Conservation (phyloP, 1,139 yeast genomes). For the Debaryomyces fabryi region DNA sequence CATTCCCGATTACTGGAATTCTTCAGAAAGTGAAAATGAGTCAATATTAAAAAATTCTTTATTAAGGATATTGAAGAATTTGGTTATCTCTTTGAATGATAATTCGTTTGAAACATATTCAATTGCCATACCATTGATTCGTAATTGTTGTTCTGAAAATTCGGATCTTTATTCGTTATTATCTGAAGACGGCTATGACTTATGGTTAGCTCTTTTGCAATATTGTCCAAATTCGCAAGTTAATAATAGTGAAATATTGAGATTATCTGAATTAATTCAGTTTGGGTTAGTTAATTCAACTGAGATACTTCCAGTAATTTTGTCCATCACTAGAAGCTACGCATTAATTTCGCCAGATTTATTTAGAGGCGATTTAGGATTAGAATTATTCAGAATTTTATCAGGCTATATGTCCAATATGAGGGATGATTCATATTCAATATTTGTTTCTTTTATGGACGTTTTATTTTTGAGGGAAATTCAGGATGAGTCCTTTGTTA, state of each 20-base stretch:
- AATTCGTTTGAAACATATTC: slow-evolving; percentile 62
- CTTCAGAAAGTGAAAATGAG: slow-evolving; percentile 53
- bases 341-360: slow-evolving; percentile 57
- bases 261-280: slow-evolving; percentile 52
- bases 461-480: slow-evolving; percentile 43
- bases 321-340: slow-evolving; percentile 75
- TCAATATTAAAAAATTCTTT: slow-evolving; percentile 74
- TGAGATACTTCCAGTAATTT: slow-evolving; percentile 70
- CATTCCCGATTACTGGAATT: slow-evolving; percentile 77
- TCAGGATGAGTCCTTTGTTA: slow-evolving; percentile 32
- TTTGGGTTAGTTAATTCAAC: slow-evolving; percentile 64
- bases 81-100: slow-evolving; percentile 65
- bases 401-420: slow-evolving; percentile 59
- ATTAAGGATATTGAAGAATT: slow-evolving; percentile 65
- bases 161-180: slow-evolving; percentile 65
- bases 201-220: slow-evolving; percentile 76
- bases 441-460: slow-evolving; percentile 63
- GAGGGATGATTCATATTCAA: slow-evolving; percentile 70
- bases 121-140: slow-evolving; percentile 68
- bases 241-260: slow-evolving; percentile 31
- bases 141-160: slow-evolving; percentile 60
- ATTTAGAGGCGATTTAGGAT: slow-evolving; percentile 35
- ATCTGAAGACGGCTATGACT: slow-evolving; percentile 84
- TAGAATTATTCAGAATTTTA: slow-evolving; percentile 53
- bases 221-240: slow-evolving; percentile 43